Evolutionary conservation across 2,329 filamentous ascomycete genomes (phyloP), one percentile per base, ranked within the genome.

Genomic region (Cladosporium sp.): DNA sequence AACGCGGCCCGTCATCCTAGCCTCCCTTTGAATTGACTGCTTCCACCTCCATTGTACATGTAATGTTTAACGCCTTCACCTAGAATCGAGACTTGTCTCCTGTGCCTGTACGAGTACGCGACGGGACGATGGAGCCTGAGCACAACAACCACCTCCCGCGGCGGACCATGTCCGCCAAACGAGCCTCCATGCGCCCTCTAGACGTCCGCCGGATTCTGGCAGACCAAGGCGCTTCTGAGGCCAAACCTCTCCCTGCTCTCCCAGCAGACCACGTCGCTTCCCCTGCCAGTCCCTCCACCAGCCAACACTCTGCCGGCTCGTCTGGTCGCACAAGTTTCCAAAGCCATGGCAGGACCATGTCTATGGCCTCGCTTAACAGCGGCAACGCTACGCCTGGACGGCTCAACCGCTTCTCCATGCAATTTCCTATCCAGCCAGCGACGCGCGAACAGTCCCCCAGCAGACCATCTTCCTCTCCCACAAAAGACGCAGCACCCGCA

Each of bases 331-430:
- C 53, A 3, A 63, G 57, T 46, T 62, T 65, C 32, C 62, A 63
- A 40, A 60, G 58, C 48, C 66, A 64, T 56, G 59, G 58, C 22
- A 55, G 61, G 46, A 61, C 61, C 13, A 56, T 62, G 52, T 66
- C 64, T 5, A 59, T 56, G 42, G 59, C 59, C 22, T 56, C 59
- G 16, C 38, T 43, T 46, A 46, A 56, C 44, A 38, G 42, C 54
- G 31, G 7, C 22, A 28, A 49, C 37, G 13, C 28, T 42, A 31
- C 56, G 5, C 28, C 50, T 11, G 42, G 40, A 8, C 45, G 63
- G 41, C 16, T 56, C n/a, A 77, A 77, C 55, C 72, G 75, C 52
- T 68, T 76, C 53, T 77, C 74, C 16, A 62, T 77, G 48, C 74
- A 73, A 40, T 76, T 77, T 54, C 75, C 75, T 31, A 72, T 77